A percentile compares a stretch with the other conserved stretches of the same genome.
Evolutionary conservation across 192 early-diverging fungal genomes (phyloP).

Genomic region (Entomortierella parvispora): DNA sequence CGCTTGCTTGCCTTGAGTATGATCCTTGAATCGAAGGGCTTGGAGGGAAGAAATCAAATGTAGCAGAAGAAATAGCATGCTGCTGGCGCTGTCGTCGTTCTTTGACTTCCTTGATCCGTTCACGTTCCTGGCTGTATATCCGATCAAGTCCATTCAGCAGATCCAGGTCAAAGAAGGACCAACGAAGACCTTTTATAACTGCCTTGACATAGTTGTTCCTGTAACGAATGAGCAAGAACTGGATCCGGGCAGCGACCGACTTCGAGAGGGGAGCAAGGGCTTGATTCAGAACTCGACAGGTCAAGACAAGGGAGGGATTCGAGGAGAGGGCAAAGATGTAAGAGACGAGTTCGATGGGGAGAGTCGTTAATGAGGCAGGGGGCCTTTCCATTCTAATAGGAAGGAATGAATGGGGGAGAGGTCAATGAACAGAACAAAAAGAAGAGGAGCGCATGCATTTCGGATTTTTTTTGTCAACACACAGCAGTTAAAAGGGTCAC

Average conservation of each 20-base stretch:
- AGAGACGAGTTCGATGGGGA: conserved; percentile 28
- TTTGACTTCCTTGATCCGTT: background rate
- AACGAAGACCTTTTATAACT: conserved; percentile 44
- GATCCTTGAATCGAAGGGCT: too few relatives aligned
- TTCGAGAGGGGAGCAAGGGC: conserved; percentile 33
- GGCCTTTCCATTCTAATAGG: conserved; percentile 5
- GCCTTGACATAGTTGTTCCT: conserved; percentile 50
- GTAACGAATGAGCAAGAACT: conserved; percentile 36
- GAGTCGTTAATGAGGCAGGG: conserved; percentile 5
- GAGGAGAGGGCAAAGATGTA: conserved; percentile 36
- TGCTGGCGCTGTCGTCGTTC: background rate
- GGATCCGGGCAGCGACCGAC: conserved; percentile 24
- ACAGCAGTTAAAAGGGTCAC: too few relatives aligned
- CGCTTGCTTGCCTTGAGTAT: too few relatives aligned
- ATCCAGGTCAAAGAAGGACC: conserved; percentile 42
- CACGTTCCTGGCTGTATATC: conserved; percentile 5
- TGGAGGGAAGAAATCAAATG: too few relatives aligned
- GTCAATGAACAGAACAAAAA: background rate
- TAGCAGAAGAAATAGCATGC: too few relatives aligned
- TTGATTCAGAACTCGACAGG: conserved; percentile 20
- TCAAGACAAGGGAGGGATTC: conserved; percentile 34
- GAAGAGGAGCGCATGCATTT: too few relatives aligned
- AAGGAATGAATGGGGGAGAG: background rate
- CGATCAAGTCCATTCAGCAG: conserved; percentile 27
- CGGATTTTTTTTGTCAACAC: background rate